These are phyloP conservation scores for Saccharomyces uvarum DNA, from an alignment of 1,139 yeast genomes.

Conservation along the genomic window DNA sequence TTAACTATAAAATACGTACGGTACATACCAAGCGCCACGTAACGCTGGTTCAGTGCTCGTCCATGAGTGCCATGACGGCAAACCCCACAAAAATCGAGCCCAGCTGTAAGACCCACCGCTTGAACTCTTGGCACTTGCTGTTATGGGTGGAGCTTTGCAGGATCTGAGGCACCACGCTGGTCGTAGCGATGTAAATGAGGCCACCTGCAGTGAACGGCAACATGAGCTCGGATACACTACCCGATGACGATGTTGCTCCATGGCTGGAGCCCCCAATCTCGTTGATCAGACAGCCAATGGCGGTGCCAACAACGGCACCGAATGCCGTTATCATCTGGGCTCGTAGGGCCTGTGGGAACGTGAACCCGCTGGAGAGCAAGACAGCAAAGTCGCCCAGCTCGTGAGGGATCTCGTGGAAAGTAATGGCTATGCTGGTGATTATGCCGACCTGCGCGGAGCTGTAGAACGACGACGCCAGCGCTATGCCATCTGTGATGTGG, in stretches of 20 bases:
- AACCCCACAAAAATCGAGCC: conserved; percentile 6
- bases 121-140: conserved; percentile 15
- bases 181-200: conserved; percentile 57
- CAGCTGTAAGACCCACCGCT: conserved; percentile 4
- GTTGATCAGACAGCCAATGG: conserved; percentile 46
- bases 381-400: conserved; percentile 69
- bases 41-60: neutral
- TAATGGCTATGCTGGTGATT: conserved; percentile 56
- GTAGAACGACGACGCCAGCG: conserved; percentile 59
- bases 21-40: neutral
- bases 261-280: conserved; percentile 12
- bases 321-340: conserved; percentile 56
- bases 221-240: conserved; percentile 39
- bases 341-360: conserved; percentile 52
- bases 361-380: conserved; percentile 54
- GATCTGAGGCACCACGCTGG: conserved; percentile 58
- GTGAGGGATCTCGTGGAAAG: conserved; percentile 69
- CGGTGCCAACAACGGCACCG: conserved; percentile 59
- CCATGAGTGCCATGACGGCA: conserved; percentile 6
- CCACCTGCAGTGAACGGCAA: conserved; percentile 69
- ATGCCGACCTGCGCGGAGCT: conserved; percentile 50
- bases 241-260: neutral
- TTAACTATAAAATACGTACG: neutral
- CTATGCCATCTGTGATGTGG: conserved; percentile 64
- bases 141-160: conserved; percentile 31